Base-by-base conservation (phyloP, 805 yeast genomes). In the Candida boleticola region DNA sequence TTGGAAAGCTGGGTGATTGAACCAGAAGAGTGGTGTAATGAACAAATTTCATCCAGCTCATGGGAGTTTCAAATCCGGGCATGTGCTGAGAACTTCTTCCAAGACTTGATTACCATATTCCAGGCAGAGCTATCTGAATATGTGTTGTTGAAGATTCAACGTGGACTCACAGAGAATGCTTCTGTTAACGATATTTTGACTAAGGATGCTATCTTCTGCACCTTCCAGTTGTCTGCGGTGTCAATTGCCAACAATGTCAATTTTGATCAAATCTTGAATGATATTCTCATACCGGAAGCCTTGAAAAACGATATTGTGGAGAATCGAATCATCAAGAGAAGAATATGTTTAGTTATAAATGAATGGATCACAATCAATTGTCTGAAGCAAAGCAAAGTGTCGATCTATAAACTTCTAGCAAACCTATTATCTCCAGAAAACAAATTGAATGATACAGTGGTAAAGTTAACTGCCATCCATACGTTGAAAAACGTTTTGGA, bases 11-110 rank as follows among this genome's bases (percentile, higher is more conserved):
- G 98, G 98, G 58, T 71, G 10, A 60, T 76, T 14, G 96, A 89
- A 45, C 97, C 98, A 0, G 98, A 89, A 58, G 97, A 89, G 59
- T 93, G 95, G 88, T 81, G 86, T 17, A 81, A 82, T 48, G 96
- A 89, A 54, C 95, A 89, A 50, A 66, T 83, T 43, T 75, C 81
- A 39, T 68, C 80, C 4, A 82, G 84, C 55, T 18, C 18, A 13
- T 89, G 87, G 82, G 97, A 90, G 56, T 88, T 70, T 58, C 90
- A 86, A 57, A 74, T 89, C 10, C 71, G 95, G 43, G 89, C 92
- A 3, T 88, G 97, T 63, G 89, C 96, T 0, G 96, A 88, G 51
- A 82, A 82, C 55, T 81, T 89, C 50, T 89, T 82, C 57, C 86
- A 83, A 50, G 93, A 85, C 55, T 63, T 90, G 48, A 77, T 87